Base-by-base conservation (phyloP, 2,329 filamentous ascomycete genomes). In the Penicillium sp. region DNA sequence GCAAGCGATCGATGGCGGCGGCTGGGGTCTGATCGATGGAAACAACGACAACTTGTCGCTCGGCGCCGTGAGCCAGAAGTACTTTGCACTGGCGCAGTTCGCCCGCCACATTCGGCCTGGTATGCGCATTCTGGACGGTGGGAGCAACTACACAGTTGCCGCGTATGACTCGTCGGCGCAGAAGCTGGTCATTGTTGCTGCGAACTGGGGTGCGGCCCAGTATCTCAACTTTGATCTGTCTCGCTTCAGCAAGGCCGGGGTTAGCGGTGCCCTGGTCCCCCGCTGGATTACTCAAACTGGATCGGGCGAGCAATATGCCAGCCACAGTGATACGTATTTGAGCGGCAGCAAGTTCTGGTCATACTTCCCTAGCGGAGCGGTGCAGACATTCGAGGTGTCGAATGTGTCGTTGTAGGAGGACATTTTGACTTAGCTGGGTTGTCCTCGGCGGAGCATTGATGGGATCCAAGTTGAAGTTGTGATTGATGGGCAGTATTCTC, bases 151-250 rank as follows among this genome's bases (percentile, higher is more conserved):
- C 47, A 55, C 48, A 2, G 42, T 62, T 8, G 25, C 60, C 3
- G 60, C 60, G 25, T 59, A 59, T 10, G 41, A 62, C 38, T 22
- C 58, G 15, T 31, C 31, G 10, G 58, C 50, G 5, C 50, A 55
- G 14, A 62, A 58, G 10, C 57, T 62, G 41, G 57, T 60, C 3
- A 60, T 62, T 45, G 60, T 62, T 15, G 60, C 50, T 39, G 57
- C 60, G 4, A 62, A 62, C 43, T 62, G 60, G 60, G 57, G 54
- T 51, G 50, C 31, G 5, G 43, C 55, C 5, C 35, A 56, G 17
- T 57, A 45, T 14, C 56, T 62, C n/a, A 57, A 47, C 14, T 62
- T 62, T 57, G 60, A 62, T 54, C 51, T 62, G 4, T 60, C 60
- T 5, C 22, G 20, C 12, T 62, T 60, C 34, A 57, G 53, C 11